Percentiles rank a stretch among this genome's conserved stretches.
phyloP scores from a whole-genome alignment of 2,329 filamentous ascomycete species.

The Trichoderma aggressivum region DNA sequence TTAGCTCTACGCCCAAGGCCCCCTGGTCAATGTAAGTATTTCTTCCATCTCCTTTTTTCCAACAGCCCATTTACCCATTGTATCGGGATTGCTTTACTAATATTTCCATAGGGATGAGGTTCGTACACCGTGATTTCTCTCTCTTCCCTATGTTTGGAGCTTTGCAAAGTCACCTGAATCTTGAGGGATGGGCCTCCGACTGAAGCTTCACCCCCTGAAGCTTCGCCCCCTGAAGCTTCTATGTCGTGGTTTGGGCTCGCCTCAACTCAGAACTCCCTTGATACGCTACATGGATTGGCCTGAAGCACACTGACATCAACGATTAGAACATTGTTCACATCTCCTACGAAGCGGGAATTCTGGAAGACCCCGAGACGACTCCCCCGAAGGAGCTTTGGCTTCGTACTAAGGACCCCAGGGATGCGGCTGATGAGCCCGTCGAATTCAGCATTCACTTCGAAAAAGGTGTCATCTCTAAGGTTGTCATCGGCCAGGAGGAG shows the following conservation, averaged over 20 bases:
- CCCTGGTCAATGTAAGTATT: not conserved
- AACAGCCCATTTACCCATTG: constrained; percentile 35
- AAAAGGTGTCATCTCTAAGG: not conserved
- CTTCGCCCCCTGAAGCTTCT: too few species aligned
- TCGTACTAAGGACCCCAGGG: not conserved
- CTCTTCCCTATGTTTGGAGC: not conserved
- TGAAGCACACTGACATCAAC: not conserved
- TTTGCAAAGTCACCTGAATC: not conserved
- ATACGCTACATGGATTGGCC: too few species aligned
- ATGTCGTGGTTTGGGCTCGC: too few species aligned
- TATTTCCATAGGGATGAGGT: constrained; percentile 17
- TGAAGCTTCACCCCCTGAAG: too few species aligned
- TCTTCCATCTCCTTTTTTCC: constrained; percentile 26
- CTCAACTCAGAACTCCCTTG: too few species aligned
- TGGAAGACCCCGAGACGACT: not conserved
- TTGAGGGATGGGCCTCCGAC: too few species aligned
- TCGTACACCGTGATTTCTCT: not conserved
- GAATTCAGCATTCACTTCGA: not conserved
- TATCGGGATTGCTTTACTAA: not conserved
- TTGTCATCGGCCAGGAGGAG: not conserved
- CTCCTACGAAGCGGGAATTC: not conserved
- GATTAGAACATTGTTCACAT: constrained; percentile 21
- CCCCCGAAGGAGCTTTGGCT: not conserved
- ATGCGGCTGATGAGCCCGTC: not conserved
- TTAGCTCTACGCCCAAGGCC: constrained; percentile 31